Evolutionary conservation across 352 stramenopile genomes (phyloP), one percentile per base, ranked within the genome.

Genomic region (Phytophthora idaei): DNA sequence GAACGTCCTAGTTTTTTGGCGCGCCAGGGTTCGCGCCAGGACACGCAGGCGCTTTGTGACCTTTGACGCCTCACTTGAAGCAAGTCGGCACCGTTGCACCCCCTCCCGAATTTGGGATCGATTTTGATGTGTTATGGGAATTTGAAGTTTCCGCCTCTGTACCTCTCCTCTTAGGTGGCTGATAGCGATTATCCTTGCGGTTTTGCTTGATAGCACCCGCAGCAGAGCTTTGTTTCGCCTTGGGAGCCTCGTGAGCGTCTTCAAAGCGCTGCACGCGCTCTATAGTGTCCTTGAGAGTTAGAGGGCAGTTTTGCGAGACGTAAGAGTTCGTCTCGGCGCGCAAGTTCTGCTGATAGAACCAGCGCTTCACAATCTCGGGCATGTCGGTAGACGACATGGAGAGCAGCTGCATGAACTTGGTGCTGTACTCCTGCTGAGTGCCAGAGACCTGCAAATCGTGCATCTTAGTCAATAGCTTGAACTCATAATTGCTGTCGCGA

Each of bases 401-500:
- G 0, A 54, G 7, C 5, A 61, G 5, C 3, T 54, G 55, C 17
- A 47, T 41, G 10, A 61, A 54, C 31, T 46, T 47, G 5, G 21
- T 47, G 3, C 10, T 46, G 55, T 61, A 61, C n/a, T 44, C 42
- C 21, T 61, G 55, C 2, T 61, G 55, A 1, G 42, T 47, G 2
- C 42, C 12, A 1, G 28, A 17, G 3, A 14, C 34, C n/a, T 29
- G 55, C 10, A 61, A 21, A n/a, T 54, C 12, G 4, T 48, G 17
- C 41, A 51, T 37, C 12, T 47, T 44, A 0, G 55, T 37, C 14
- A 61, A 15, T 17, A 54, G 9, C 42, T 56, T 61, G 41, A 55
- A 37, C 42, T 61, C n/a, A n/a, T 50, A 67, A 31, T 61, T 49
- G 25, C 10, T 25, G 6, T 56, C 42, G 21, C 41, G 42, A 49